These are phyloP conservation scores for Leccinum incarnatum DNA, from an alignment of 768 basidiomycete genomes.

Conservation along the genomic window DNA sequence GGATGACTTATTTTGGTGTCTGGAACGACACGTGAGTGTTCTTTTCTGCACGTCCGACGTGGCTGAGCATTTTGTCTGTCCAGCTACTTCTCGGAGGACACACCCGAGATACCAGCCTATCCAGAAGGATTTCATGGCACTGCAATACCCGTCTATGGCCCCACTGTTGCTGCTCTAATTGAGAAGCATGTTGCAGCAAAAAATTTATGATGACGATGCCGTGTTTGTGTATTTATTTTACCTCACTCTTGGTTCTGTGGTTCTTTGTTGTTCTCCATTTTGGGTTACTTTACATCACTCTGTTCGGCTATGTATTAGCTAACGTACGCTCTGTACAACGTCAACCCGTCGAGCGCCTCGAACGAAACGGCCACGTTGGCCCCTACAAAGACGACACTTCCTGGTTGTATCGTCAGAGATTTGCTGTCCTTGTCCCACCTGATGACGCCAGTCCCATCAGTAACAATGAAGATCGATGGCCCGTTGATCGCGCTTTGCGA, in stretches of 20 bases:
- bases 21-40: conserved; percentile 73
- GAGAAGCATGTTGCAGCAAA: conserved; percentile 57
- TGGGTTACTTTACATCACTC: background rate
- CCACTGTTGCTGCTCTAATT: conserved; percentile 62
- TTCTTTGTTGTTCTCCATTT: background rate
- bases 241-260: background rate
- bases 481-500: conserved; percentile 66
- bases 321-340: conserved; percentile 31
- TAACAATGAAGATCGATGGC: conserved; percentile 82
- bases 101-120: conserved; percentile 52
- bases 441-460: conserved; percentile 60
- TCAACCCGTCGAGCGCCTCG: conserved; percentile 28
- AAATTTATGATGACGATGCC: background rate
- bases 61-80: background rate
- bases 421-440: conserved; percentile 43
- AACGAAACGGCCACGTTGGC: conserved; percentile 62
- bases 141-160: conserved; percentile 72
- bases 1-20: conserved; percentile 71
- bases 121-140: conserved; percentile 83
- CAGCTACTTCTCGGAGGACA: conserved; percentile 29
- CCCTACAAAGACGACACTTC: conserved; percentile 82
- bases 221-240: background rate
- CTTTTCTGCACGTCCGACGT: background rate
- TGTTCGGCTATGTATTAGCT: conserved; percentile 5
- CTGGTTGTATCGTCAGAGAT: conserved; percentile 46